These are phyloP conservation scores for Begonia peltatifolia DNA, from an alignment of 306 rosid genomes.

Conservation along the genomic window DNA sequence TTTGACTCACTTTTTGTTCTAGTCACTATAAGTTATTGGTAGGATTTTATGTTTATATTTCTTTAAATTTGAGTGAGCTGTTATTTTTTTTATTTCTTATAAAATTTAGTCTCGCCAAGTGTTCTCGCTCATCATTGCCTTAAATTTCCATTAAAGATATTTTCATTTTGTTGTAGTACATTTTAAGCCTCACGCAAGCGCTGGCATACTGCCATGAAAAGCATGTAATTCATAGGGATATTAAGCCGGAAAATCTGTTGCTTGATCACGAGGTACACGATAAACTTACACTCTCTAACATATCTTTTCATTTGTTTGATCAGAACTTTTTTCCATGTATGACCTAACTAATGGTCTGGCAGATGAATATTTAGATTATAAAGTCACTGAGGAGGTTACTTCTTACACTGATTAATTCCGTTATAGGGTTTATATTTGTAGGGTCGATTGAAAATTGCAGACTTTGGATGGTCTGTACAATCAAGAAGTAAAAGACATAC, in stretches of 20 bases:
- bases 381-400: no score
- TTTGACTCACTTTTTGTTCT: no score
- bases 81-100: not conserved
- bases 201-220: slow-evolving; percentile 85
- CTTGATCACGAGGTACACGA: slow-evolving; percentile 70
- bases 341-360: no score
- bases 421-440: slow-evolving; percentile 14
- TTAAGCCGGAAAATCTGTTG: slow-evolving; percentile 83
- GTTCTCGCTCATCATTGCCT: not conserved
- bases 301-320: not conserved
- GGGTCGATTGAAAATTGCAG: slow-evolving; percentile 88
- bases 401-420: not conserved
- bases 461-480: slow-evolving; percentile 93
- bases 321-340: not conserved
- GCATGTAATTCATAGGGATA: slow-evolving; percentile 84
- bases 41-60: not conserved
- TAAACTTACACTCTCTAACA: not conserved
- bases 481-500: slow-evolving; percentile 63
- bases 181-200: slow-evolving; percentile 67
- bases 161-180: slow-evolving; percentile 37
- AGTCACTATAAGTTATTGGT: no score
- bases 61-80: not conserved
- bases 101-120: not conserved
- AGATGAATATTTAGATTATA: no score
- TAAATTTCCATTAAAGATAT: not conserved